These are phyloP conservation scores for Penicillium maclennaniae DNA, from an alignment of 495 filamentous ascomycete species.

Conservation along the genomic window DNA sequence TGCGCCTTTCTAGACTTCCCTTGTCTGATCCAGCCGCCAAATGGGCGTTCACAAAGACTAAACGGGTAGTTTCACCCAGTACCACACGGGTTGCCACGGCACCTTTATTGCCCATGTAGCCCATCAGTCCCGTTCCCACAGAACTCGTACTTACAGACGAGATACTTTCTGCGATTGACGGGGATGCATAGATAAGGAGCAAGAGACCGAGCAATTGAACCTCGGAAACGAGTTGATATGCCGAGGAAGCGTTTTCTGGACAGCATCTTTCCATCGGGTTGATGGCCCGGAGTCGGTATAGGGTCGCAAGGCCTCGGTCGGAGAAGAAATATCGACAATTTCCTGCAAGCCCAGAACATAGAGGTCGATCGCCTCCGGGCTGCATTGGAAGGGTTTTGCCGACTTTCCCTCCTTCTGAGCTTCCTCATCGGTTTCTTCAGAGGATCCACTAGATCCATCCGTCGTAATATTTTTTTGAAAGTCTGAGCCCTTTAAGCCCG, in stretches of 20 bases:
- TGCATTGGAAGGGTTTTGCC: conserved; percentile 13
- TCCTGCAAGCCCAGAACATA: conserved; percentile 93
- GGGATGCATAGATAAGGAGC: conserved; percentile 80
- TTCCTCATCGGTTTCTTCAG: conserved; percentile 1
- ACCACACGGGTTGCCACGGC: conserved; percentile 77
- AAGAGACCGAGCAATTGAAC: conserved; percentile 84
- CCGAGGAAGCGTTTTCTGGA: conserved; percentile 68
- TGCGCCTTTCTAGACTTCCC: conserved; percentile 71
- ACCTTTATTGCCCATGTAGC: conserved; percentile 96
- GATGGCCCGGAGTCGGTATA: conserved; percentile 68
- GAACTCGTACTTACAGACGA: conserved; percentile 71
- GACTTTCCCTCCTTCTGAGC: conserved; percentile 2
- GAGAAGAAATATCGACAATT: conserved; percentile 77
- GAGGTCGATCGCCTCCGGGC: conserved; percentile 65
- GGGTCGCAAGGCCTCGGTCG: conserved; percentile 58
- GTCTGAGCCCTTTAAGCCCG: conserved; percentile 44
- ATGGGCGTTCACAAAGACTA: conserved; percentile 89
- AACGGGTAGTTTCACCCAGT: conserved; percentile 81
- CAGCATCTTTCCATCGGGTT: conserved; percentile 72
- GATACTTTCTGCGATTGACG: conserved; percentile 64
- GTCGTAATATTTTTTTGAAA: conserved; percentile 17
- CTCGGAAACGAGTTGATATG: conserved; percentile 71
- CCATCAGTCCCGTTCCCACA: conserved; percentile 83
- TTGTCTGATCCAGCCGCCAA: conserved; percentile 81
- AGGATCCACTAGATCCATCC: background rate